phyloP scores from a whole-genome alignment of 176 grass and related monocot species.

The Rhynchospora breviuscula region DNA sequence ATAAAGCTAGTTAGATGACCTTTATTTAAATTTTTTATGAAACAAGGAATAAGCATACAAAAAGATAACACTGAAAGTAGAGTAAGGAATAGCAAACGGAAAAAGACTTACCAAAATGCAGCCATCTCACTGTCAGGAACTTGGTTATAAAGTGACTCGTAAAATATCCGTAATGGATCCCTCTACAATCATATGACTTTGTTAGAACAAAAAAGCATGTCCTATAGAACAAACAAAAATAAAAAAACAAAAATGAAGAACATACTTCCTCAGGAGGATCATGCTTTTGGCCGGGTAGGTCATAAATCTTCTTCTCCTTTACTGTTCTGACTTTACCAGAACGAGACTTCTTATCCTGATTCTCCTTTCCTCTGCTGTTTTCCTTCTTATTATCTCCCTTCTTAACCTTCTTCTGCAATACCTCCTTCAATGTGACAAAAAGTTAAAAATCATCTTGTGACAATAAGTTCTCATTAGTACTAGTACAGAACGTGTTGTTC shows the following conservation, averaged over 20 bases:
- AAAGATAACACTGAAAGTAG: not conserved
- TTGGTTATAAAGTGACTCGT: conserved; percentile 84
- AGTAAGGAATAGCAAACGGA: not conserved
- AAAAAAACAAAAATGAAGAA: conserved; percentile 23
- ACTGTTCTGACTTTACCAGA: conserved; percentile 18
- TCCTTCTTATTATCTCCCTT: conserved; percentile 41
- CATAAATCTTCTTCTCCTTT: conserved; percentile 65
- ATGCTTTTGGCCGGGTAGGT: conserved; percentile 90
- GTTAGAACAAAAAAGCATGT: conserved; percentile 3
- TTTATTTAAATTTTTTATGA: not conserved
- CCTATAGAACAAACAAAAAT: not conserved
- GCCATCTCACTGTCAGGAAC: conserved; percentile 87
- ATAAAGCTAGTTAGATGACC: not conserved
- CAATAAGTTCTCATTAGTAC: not conserved
- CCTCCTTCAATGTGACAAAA: not conserved
- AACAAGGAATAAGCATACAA: not conserved
- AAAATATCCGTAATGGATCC: conserved; percentile 93
- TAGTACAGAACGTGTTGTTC: not conserved
- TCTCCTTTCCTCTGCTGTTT: conserved; percentile 24
- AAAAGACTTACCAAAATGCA: conserved; percentile 50
- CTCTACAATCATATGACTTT: conserved; percentile 42
- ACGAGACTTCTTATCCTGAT: conserved; percentile 8
- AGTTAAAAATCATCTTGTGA: not conserved
- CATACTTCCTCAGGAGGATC: conserved; percentile 84
- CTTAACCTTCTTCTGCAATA: conserved; percentile 28